Base-by-base conservation (phyloP, 2,329 filamentous ascomycete genomes). In the Paraphaeosphaeria minitans region DNA sequence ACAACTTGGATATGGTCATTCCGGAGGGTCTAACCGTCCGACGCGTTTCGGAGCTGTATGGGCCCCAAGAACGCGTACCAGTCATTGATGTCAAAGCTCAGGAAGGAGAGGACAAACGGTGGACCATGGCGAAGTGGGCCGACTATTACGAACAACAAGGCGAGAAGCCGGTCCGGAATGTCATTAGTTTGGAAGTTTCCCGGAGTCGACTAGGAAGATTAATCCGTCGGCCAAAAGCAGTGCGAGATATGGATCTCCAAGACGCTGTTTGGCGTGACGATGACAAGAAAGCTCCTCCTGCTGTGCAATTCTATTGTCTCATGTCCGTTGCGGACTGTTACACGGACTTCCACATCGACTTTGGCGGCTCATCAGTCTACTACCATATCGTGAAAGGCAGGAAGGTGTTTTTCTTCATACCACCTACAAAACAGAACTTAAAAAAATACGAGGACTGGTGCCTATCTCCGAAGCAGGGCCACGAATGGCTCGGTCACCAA, bases 391-490 rank as follows among this genome's bases (percentile, higher is more conserved):
- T 89, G 55, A 87, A 87, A 63, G 87, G 87, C 56, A 86, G 83
- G 67, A 90, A 90, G 74, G 88, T 87, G 0, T 90, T 90, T 74
- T 88, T 90, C 73, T 89, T 90, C 77, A 89, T 90, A 55, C 86
- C 86, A 3, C 87, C 87, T 0, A 89, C 87, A 62, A 85, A 88
- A 63, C 86, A 87, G 68, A 84, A 90, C 66, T 78, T 90, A 59
- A 88, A 89, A 70, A 88, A 87, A 63, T 90, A 90, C 69, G 87
- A 90, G 71, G 85, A 89, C 55, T 90, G 87, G 87, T 89, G 87
- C 71, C 85, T 87, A 57, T 87, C 86, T 14, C 85, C 85, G 3
- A 83, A 85, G 19, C 87, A 89, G 71, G 87, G 89, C 59, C 85
- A 83, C 60, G 89, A 86, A 13, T 90, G 87, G 73, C 80, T 89